A percentile compares a stretch with the other conserved stretches of the same genome.
phyloP scores from a whole-genome alignment of 768 basidiomycete species.

The Candolleomyces efflorescens region DNA sequence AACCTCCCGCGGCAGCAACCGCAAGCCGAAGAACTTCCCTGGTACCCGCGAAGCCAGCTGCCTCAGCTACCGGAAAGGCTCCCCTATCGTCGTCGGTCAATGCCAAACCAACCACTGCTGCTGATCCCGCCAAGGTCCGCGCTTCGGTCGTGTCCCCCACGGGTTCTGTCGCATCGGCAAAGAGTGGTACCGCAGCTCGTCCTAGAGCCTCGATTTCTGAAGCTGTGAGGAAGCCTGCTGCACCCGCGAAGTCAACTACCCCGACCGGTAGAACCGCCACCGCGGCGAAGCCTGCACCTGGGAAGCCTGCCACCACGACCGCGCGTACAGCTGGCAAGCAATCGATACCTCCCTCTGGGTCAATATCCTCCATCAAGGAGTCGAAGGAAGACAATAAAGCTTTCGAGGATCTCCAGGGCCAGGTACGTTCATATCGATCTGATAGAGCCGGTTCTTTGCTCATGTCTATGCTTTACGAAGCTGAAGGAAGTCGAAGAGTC shows the following conservation, averaged over 20 bases:
- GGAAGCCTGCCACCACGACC: background rate
- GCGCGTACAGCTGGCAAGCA: constrained; percentile 4
- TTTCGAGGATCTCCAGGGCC: constrained; percentile 52
- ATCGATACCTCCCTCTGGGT: constrained; percentile 19
- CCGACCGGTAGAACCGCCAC: background rate
- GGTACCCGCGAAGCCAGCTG: constrained; percentile 33
- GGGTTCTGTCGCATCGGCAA: constrained; percentile 43
- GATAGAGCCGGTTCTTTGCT: background rate
- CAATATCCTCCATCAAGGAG: constrained; percentile 74
- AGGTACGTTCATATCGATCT: constrained; percentile 36
- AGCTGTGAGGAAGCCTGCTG: constrained; percentile 44
- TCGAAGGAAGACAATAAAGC: constrained; percentile 52
- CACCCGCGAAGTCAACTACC: constrained; percentile 27
- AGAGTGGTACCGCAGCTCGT: constrained; percentile 36
- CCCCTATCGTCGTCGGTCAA: constrained; percentile 37
- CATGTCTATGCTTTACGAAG: constrained; percentile 29
- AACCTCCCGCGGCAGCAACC: constrained; percentile 24
- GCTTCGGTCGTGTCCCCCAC: constrained; percentile 55
- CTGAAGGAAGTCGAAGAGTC: constrained; percentile 54
- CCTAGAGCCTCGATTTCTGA: constrained; percentile 71
- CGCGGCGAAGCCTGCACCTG: background rate
- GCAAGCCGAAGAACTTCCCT: constrained; percentile 41
- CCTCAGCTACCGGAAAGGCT: constrained; percentile 28
- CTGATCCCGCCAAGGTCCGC: constrained; percentile 32
- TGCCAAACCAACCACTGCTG: constrained; percentile 26